Evolutionary conservation across 2,329 filamentous ascomycete species (phyloP), one percentile per base, ranked within the genome.

Genomic region (Beauveria pseudobassiana): DNA sequence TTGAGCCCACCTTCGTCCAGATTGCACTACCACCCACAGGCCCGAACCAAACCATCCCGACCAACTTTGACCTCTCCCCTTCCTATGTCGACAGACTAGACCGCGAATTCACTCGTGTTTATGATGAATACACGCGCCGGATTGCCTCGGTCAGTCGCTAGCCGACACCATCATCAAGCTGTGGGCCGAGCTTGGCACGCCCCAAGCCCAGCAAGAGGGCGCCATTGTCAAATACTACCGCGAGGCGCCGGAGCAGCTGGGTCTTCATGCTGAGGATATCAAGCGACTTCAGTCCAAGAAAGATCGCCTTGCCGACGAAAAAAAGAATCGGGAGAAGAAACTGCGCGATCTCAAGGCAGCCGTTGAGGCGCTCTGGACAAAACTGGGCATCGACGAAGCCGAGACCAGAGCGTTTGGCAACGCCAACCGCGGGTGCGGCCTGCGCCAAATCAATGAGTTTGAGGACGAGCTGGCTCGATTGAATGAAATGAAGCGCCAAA

Each of bases 131-230:
- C 76, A 91, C 88, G 49, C 89, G 87, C 66, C 90, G 95, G 53
- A 81, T 96, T 50, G 82, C 83, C 34, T 85, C 84, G 0, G 92
- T 98, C 86, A 91, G 73, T 76, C 86, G 22, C 75, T 91, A 3
- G 87, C 86, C 46, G 90, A 96, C 69, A 87, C 95, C 64, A 93
- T 96, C 63, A 95, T 99, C 69, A 89, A 91, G 68, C 82, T 99
- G 0, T 99, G 95, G 93, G 93, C 91, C 0, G 95, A 99, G 74
- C 85, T 99, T 10, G 95, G 95, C 49, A 96, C 90, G 1, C 93
- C 95, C 0, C 93, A 97, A 72, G 91, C 90, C 30, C 93, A 98
- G 73, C 96, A 93, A 18, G 95, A 99, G 70, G 83, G 82, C 62
- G 81, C 85, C 22, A 96, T 99, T 65, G 88, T 99, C 63, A 89